Conservation (phyloP, 805 yeast species). For the Isabelozyma heimii region DNA sequence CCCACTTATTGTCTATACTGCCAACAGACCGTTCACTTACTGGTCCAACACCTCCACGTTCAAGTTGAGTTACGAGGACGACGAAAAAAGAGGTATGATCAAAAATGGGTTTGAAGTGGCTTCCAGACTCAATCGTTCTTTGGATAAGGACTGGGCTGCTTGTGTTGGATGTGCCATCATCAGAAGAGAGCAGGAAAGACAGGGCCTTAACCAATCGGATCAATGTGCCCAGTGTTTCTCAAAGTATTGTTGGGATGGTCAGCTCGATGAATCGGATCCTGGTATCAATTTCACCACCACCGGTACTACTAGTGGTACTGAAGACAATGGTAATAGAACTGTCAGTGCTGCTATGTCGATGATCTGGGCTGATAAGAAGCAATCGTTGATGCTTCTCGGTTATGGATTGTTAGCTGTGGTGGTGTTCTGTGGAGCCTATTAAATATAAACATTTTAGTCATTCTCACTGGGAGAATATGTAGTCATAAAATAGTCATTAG, state of each 20-base stretch:
- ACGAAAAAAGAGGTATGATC: conserved; percentile 58
- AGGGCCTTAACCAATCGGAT: conserved; percentile 54
- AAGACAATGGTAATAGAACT: conserved; percentile 18
- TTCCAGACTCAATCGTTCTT: conserved; percentile 62
- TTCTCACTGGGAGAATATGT: not conserved
- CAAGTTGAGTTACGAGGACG: conserved; percentile 57
- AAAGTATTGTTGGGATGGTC: conserved; percentile 76
- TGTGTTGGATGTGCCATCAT: conserved; percentile 84
- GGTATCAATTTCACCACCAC: conserved; percentile 26
- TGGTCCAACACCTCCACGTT: conserved; percentile 72
- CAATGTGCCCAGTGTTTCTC: conserved; percentile 73
- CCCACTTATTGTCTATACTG: conserved; percentile 75
- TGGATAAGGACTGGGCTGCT: conserved; percentile 65
- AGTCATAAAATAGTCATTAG: too few species aligned
- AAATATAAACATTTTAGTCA: not conserved
- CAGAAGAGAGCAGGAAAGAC: conserved; percentile 73
- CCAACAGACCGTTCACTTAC: conserved; percentile 66
- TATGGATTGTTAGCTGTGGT: conserved; percentile 16
- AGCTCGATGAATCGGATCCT: conserved; percentile 11
- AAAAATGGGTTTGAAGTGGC: conserved; percentile 73
- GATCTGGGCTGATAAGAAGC: conserved; percentile 4
- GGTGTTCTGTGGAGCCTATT: conserved; percentile 10
- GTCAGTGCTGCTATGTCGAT: conserved; percentile 15
- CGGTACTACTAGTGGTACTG: conserved; percentile 25
- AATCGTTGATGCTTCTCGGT: conserved; percentile 13